A percentile compares a stretch with the other conserved stretches of the same genome.
Conservation (phyloP, 305 asterid species). For the Fraxinus greggii region DNA sequence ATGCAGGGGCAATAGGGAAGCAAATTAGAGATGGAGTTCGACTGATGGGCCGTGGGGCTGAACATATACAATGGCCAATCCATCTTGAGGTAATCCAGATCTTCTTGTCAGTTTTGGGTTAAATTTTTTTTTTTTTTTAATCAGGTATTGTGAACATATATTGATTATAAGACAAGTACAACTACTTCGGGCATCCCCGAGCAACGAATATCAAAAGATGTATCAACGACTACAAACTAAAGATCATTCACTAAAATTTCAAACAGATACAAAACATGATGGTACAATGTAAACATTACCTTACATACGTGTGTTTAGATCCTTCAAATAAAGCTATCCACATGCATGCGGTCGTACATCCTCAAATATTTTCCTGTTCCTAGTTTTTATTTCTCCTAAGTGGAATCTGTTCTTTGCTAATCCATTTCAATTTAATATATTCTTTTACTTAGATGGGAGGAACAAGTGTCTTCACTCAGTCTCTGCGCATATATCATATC, state of each 20-base stretch:
- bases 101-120: neutral
- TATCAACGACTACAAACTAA: neutral
- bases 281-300: neutral
- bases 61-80: constrained; percentile 80
- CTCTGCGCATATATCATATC: neutral
- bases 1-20: constrained; percentile 86
- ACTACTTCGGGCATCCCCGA: neutral
- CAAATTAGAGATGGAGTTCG: constrained; percentile 88
- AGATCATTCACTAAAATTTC: neutral
- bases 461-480: no score
- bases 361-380: neutral
- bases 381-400: neutral
- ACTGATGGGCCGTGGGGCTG: constrained; percentile 90
- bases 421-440: neutral
- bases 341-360: neutral
- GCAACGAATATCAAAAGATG: neutral
- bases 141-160: neutral
- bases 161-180: neutral
- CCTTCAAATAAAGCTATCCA: neutral
- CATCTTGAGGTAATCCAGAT: constrained; percentile 72
- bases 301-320: neutral
- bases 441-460: neutral
- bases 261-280: neutral
- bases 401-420: neutral
- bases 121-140: neutral